Evolutionary conservation across 768 basidiomycete genomes (phyloP), one percentile per base, ranked within the genome.

Genomic region (Boletus vermiculosoides): DNA sequence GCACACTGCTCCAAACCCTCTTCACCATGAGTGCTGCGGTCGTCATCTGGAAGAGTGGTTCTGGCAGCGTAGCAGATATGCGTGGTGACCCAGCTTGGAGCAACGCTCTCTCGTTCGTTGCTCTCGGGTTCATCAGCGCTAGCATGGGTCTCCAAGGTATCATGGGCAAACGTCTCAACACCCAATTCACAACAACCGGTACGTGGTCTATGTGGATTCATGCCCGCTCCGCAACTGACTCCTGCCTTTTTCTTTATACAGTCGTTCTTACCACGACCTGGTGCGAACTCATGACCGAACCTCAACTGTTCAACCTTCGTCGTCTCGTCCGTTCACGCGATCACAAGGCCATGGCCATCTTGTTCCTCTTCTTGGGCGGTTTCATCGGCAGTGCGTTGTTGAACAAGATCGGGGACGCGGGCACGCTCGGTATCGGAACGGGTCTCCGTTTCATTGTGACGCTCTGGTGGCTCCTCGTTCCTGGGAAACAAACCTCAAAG

Each of bases 251-350:
- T n/a, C 3, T 25, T 37, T 1, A 5, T 25, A 22, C 68, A 85
- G 90, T 92, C 60, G 90, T 93, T 44, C 77, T 94, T 11, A 94
- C 92, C 16, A 90, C 89, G 18, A 82, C 92, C 55, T 94, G 91
- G 91, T 90, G 92, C 62, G 92, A 94, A 64, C 82, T 94, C 47
- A 80, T 90, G 80, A 85, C 86, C 49, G 90, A 92, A 69, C 92
- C 92, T 0, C 73, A 82, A 46, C 81, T 95, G 22, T 88, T 94
- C 78, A 65, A 77, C 25, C 54, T 82, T 45, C 78, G 78, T 40
- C 74, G 80, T 49, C 73, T 73, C 50, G 79, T 88, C 58, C 68
- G 67, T 10, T 77, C 85, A 1, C 84, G 90, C 46, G 90, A 94
- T 68, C 84, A 90, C 72, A 85, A 86, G 66, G 66, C 84, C 45